These are phyloP conservation scores for Magnolia kwangsiensis DNA, from an alignment of 164 flowering plant species.

Conservation along the genomic window DNA sequence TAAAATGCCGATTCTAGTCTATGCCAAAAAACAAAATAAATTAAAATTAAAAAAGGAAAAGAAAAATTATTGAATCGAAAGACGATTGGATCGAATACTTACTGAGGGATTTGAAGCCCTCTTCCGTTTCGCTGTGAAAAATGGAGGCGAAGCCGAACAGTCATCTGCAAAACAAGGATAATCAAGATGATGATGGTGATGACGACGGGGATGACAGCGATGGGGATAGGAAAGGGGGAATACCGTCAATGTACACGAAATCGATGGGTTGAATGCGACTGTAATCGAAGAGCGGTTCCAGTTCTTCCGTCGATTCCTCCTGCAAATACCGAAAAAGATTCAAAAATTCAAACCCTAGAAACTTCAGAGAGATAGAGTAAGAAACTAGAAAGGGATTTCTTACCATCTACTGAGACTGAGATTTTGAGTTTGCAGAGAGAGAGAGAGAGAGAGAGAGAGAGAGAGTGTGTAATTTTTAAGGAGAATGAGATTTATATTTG, in stretches of 20 bases:
- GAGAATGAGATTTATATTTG: background rate
- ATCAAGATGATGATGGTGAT: background rate
- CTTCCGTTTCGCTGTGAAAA: constrained; percentile 6
- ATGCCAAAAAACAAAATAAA: background rate
- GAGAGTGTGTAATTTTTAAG: background rate
- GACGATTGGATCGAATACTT: background rate
- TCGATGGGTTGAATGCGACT: constrained; percentile 17
- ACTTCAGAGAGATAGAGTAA: background rate
- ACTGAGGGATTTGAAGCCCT: constrained; percentile 1
- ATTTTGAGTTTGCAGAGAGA: background rate
- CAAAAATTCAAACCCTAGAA: background rate
- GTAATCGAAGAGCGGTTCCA: constrained; percentile 24
- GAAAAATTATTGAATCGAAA: background rate
- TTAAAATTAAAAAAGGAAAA: background rate
- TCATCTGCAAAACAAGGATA: constrained; percentile 12
- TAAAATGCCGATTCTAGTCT: too few relatives aligned
- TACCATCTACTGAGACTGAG: background rate
- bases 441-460: background rate
- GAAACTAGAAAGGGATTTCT: background rate
- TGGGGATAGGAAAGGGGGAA: background rate
- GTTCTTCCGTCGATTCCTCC: constrained; percentile 18
- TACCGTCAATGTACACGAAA: constrained; percentile 14
- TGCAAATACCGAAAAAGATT: background rate
- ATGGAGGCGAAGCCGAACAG: constrained; percentile 1
- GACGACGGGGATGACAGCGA: background rate